These are phyloP conservation scores for Aphanomyces euteiches DNA, from an alignment of 352 stramenopile genomes.

Conservation along the genomic window DNA sequence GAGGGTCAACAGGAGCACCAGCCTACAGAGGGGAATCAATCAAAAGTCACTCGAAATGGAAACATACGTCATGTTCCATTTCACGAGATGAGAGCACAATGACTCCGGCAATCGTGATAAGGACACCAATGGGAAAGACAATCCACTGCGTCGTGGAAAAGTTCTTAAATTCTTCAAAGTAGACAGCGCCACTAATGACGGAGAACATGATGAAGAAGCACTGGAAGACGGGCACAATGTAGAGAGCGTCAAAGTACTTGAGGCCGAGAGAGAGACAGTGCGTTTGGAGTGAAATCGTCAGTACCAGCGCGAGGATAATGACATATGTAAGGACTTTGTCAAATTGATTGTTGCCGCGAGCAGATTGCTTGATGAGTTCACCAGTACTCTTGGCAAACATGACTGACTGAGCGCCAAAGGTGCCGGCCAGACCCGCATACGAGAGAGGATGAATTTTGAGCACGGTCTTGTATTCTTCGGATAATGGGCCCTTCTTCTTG, in stretches of 20 bases:
- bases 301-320: slow-evolving; percentile 78
- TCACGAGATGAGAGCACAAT: slow-evolving; percentile 64
- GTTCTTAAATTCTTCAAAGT: slow-evolving; percentile 85
- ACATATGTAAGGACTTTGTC: slow-evolving; percentile 66
- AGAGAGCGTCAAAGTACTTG: slow-evolving; percentile 82
- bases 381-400: slow-evolving; percentile 79
- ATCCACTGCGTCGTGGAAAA: slow-evolving; percentile 37
- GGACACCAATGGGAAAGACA: slow-evolving; percentile 41
- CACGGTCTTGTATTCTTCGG: slow-evolving; percentile 45
- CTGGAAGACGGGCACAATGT: slow-evolving; percentile 82
- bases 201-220: slow-evolving; percentile 90
- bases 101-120: slow-evolving; percentile 69
- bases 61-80: slow-evolving; percentile 43
- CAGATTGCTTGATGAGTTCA: slow-evolving; percentile 79
- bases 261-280: slow-evolving; percentile 82
- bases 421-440: slow-evolving; percentile 66
- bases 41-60: background rate
- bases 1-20: slow-evolving; percentile 36
- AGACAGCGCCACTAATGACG: slow-evolving; percentile 85
- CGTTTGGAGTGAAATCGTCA: slow-evolving; percentile 82
- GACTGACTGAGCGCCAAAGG: slow-evolving; percentile 78
- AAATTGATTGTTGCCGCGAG: slow-evolving; percentile 73
- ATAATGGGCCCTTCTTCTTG: slow-evolving; percentile 44
- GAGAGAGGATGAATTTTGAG: slow-evolving; percentile 56
- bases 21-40: slow-evolving; percentile 1